Evolutionary conservation across 75 land plant genomes (phyloP).

Genomic region (Cupressus sempervirens): DNA sequence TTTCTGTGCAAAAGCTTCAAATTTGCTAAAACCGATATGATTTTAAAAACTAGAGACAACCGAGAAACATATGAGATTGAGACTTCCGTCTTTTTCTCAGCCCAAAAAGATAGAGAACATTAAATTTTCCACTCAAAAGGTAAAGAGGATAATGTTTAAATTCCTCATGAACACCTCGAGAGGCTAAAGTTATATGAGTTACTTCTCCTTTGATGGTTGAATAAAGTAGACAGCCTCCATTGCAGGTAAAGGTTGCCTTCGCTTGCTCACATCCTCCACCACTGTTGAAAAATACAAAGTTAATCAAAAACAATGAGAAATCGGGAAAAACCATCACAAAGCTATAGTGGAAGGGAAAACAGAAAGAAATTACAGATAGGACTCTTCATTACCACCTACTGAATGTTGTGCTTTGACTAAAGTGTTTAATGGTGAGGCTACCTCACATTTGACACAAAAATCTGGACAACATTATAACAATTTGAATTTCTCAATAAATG

Average conservation of each 20-base stretch:
- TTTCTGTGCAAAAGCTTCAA: not conserved
- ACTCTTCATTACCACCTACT: not conserved
- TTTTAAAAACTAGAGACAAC: not conserved
- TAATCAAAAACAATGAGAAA: not conserved
- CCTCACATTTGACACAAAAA: not conserved
- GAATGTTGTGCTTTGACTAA: not conserved
- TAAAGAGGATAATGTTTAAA: not conserved
- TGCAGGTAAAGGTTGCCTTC: constrained; percentile 88
- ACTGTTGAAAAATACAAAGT: constrained; percentile 38
- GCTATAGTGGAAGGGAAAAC: not conserved
- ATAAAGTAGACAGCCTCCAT: constrained; percentile 97
- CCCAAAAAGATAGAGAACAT: not conserved
- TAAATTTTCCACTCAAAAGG: not conserved
- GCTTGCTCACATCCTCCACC: constrained; percentile 83
- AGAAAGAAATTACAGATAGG: not conserved
- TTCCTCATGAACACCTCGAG: not conserved
- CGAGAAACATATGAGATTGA: not conserved
- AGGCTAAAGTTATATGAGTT: constrained; percentile 6
- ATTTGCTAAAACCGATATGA: not conserved
- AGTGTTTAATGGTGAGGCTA: not conserved
- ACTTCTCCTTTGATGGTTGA: constrained; percentile 88
- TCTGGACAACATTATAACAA: not conserved
- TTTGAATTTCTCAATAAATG: not conserved
- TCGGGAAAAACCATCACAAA: not conserved
- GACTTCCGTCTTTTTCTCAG: not conserved